These are phyloP conservation scores for Tetrahymena borealis DNA, from an alignment of 73 alveolate genomes.

Conservation along the genomic window DNA sequence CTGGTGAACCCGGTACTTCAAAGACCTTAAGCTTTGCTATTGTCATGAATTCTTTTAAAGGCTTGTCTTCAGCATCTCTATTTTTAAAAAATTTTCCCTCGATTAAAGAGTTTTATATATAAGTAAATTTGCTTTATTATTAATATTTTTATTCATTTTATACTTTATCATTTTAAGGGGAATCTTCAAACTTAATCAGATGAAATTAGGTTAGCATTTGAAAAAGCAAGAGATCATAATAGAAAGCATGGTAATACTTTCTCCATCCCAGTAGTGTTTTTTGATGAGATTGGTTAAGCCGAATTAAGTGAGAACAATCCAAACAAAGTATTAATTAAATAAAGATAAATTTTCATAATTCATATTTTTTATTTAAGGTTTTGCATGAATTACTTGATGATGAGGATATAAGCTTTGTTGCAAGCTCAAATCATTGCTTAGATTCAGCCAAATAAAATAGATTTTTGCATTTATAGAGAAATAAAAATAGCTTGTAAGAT, in stretches of 20 bases:
- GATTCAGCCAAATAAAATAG: neutral
- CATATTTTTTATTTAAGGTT: neutral
- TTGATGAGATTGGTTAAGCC: slow-evolving; percentile 76
- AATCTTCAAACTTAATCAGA: neutral
- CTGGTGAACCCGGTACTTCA: slow-evolving; percentile 77
- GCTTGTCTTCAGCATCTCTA: slow-evolving; percentile 12
- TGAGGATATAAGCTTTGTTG: neutral
- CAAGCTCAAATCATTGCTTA: neutral
- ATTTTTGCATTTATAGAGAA: neutral
- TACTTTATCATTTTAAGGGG: slow-evolving; percentile 12
- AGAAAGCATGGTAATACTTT: too few species aligned
- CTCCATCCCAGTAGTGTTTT: slow-evolving; percentile 44
- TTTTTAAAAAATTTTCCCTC: neutral
- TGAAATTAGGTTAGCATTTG: neutral
- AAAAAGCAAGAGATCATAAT: neutral
- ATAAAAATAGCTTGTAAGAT: neutral
- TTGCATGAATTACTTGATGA: neutral
- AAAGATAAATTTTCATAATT: neutral
- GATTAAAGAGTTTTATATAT: neutral
- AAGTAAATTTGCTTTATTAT: neutral
- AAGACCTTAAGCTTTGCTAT: slow-evolving; percentile 59
- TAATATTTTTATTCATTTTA: slow-evolving; percentile 25
- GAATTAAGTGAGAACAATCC: slow-evolving; percentile 65
- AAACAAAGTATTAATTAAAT: slow-evolving; percentile 33
- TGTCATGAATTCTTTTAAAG: slow-evolving; percentile 52